Percentiles rank a stretch among this genome's conserved stretches.
Evolutionary conservation across 306 rosid species (phyloP).

Genomic region (Trifolium dubium): DNA sequence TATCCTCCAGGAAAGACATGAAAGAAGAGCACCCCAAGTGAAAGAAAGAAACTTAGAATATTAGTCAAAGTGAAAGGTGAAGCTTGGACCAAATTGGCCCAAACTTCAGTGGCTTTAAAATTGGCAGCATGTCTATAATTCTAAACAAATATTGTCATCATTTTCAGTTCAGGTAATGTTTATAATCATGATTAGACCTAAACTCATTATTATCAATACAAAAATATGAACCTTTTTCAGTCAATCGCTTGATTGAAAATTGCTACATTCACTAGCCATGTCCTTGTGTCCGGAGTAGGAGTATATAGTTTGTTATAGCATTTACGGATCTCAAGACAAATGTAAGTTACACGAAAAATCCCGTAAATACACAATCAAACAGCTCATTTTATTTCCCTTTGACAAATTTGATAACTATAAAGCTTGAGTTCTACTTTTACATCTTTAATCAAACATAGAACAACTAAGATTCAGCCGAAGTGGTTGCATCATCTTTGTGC

Average conservation of each 20-base stretch:
- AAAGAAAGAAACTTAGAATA: constrained; percentile 28
- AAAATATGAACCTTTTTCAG: constrained; percentile 4
- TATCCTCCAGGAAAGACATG: not conserved
- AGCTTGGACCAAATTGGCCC: constrained; percentile 7
- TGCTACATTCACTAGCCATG: constrained; percentile 12
- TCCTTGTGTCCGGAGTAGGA: no score
- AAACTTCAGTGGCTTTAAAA: constrained; percentile 27
- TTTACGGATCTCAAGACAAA: constrained; percentile 41
- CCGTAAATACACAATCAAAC: constrained; percentile 43
- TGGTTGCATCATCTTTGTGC: constrained; percentile 90
- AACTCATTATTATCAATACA: constrained; percentile 3
- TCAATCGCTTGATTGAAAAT: constrained; percentile 31
- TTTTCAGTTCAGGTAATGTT: constrained; percentile 14
- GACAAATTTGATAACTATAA: constrained; percentile 27
- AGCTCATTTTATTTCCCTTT: constrained; percentile 53
- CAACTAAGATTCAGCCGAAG: constrained; percentile 75
- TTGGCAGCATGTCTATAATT: constrained; percentile 14
- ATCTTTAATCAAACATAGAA: constrained; percentile 33
- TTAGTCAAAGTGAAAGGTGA: not conserved
- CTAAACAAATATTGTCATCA: not conserved
- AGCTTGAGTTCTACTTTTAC: constrained; percentile 46
- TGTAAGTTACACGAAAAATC: constrained; percentile 32
- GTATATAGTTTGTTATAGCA: constrained; percentile 22
- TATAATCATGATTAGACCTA: not conserved
- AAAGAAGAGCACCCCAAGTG: not conserved